A percentile compares a stretch with the other conserved stretches of the same genome.
These are phyloP conservation scores for Magnusiomyces paraingens DNA, from an alignment of 1,139 yeast species.

Conservation along the genomic window DNA sequence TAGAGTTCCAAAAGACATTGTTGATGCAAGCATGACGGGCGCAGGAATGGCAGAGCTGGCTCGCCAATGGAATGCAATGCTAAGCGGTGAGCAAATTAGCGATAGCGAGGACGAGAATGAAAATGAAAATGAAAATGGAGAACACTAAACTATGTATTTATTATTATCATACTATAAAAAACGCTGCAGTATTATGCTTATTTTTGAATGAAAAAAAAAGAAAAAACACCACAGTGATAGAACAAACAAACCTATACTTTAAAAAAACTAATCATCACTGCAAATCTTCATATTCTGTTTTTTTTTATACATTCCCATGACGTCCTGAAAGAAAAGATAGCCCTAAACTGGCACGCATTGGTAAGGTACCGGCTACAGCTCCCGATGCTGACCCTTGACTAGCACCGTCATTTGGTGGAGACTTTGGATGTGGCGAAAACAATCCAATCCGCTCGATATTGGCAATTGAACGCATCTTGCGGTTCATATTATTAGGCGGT, in stretches of 20 bases:
- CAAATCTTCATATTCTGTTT: background rate
- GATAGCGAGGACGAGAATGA: slow-evolving; percentile 12
- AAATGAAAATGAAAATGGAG: slow-evolving; percentile 2
- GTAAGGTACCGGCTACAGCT: too few relatives aligned
- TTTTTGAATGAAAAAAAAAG: too few relatives aligned
- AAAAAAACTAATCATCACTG: too few relatives aligned
- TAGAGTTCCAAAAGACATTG: slow-evolving; percentile 85
- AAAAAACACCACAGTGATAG: too few relatives aligned
- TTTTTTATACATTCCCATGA: background rate
- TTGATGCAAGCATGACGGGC: slow-evolving; percentile 68
- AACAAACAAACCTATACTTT: too few relatives aligned
- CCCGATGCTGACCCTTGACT: too few relatives aligned
- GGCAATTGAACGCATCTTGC: slow-evolving; percentile 34
- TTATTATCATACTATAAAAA: too few relatives aligned
- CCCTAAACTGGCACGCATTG: too few relatives aligned
- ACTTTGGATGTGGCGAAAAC: slow-evolving; percentile 1
- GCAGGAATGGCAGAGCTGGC: slow-evolving; percentile 28
- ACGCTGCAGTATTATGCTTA: too few relatives aligned
- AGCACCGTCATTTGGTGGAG: too few relatives aligned
- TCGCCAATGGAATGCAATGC: slow-evolving; percentile 24
- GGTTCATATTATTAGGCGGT: slow-evolving; percentile 32
- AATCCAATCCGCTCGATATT: slow-evolving; percentile 32
- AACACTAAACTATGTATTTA: background rate
- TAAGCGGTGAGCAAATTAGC: slow-evolving; percentile 9
- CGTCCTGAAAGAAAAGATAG: too few relatives aligned